These are phyloP conservation scores for Agrostemma githago DNA, from an alignment of 148 eudicot genomes.

Conservation along the genomic window DNA sequence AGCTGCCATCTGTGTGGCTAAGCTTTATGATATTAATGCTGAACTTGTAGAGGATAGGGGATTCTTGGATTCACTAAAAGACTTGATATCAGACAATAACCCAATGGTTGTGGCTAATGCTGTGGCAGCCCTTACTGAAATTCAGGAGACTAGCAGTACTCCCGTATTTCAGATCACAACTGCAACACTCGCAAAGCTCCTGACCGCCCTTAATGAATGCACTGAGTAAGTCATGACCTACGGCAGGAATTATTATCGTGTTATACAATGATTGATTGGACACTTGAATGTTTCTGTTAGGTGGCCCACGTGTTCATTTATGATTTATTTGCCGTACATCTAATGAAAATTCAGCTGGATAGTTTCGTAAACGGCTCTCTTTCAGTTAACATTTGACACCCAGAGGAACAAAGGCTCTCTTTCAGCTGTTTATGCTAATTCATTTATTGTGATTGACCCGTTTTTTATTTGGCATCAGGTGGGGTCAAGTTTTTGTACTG, in stretches of 20 bases:
- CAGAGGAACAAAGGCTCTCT: neutral
- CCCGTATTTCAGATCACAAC: slow-evolving; percentile 91
- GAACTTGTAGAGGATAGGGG: slow-evolving; percentile 99
- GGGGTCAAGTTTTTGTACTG: slow-evolving; percentile 99
- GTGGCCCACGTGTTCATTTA: too few relatives aligned
- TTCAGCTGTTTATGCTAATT: neutral
- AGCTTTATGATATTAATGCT: slow-evolving; percentile 95
- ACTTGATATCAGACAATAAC: slow-evolving; percentile 96
- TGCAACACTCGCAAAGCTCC: slow-evolving; percentile 83
- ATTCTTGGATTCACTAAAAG: slow-evolving; percentile 90
- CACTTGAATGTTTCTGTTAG: too few relatives aligned
- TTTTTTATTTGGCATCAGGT: slow-evolving; percentile 38
- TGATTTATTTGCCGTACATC: too few relatives aligned
- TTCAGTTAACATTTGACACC: too few relatives aligned
- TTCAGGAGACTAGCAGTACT: slow-evolving; percentile 79
- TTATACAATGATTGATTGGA: too few relatives aligned
- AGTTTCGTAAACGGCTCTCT: too few relatives aligned
- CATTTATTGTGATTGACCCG: neutral
- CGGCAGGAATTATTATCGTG: neutral
- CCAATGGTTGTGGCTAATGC: slow-evolving; percentile 99
- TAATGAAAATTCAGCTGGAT: too few relatives aligned
- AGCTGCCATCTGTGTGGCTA: slow-evolving; percentile 99
- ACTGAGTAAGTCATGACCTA: slow-evolving; percentile 68
- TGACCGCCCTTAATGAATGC: slow-evolving; percentile 97
- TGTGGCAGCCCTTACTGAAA: slow-evolving; percentile 97